These are phyloP conservation scores for Dalbergia cultrata DNA, from an alignment of 306 rosid species.

Conservation along the genomic window DNA sequence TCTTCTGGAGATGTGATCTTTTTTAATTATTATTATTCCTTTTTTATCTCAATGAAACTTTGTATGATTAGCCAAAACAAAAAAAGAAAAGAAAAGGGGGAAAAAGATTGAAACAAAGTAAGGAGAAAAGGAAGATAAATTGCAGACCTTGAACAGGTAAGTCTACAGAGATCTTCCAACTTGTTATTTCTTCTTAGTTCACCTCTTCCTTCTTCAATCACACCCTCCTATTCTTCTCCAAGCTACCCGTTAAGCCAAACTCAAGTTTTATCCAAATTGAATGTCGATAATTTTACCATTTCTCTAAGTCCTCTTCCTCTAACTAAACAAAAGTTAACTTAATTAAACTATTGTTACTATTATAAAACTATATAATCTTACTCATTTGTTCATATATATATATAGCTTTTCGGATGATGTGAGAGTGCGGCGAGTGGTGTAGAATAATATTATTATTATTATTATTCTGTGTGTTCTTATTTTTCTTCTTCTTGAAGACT, in stretches of 20 bases:
- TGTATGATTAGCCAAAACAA: not conserved
- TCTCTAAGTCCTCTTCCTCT: not conserved
- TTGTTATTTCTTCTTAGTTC: not conserved
- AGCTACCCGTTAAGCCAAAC: not conserved
- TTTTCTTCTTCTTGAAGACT: slow-evolving; percentile 39
- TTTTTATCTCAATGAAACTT: not conserved
- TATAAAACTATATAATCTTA: slow-evolving; percentile 19
- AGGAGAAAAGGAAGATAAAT: slow-evolving; percentile 1
- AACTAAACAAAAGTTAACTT: not conserved
- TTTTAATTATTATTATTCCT: not conserved
- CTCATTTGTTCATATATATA: not conserved
- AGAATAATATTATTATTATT: too few relatives aligned
- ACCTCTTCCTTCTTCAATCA: not conserved
- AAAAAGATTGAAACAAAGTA: not conserved
- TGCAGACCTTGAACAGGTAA: slow-evolving; percentile 28
- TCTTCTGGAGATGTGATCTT: not conserved
- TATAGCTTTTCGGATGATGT: slow-evolving; percentile 12
- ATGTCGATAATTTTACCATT: not conserved
- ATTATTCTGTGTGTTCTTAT: slow-evolving; percentile 36
- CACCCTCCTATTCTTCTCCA: not conserved
- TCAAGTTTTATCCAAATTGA: slow-evolving; percentile 23
- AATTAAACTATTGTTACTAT: not conserved
- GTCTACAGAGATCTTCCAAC: slow-evolving; percentile 28
- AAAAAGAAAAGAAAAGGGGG: not conserved
- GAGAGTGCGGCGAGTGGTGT: slow-evolving; percentile 44